Conservation (phyloP, 345 rosid species). For the Rhodamnia argentea region DNA sequence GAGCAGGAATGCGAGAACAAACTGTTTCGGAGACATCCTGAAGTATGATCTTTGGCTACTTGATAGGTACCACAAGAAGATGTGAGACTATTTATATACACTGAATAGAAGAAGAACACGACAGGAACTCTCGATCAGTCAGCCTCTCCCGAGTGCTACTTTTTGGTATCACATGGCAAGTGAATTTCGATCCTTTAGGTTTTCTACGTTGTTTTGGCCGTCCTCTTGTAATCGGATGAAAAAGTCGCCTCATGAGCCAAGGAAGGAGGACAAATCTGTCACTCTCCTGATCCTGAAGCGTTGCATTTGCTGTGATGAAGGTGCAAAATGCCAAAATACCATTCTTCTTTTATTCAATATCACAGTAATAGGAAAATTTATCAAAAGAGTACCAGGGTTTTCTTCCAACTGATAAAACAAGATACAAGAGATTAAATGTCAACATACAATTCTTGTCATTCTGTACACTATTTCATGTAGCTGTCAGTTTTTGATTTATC, state of each 20-base stretch:
- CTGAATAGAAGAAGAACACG: not conserved
- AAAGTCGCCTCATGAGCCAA: not conserved
- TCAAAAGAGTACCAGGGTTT: too few species aligned
- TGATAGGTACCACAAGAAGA: not conserved
- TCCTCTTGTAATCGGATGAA: not conserved
- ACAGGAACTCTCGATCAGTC: not conserved
- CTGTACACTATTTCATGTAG: not conserved
- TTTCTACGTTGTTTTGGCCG: not conserved
- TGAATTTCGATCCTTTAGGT: not conserved
- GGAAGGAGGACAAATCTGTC: not conserved
- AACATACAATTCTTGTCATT: not conserved
- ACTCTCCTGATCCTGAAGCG: not conserved
- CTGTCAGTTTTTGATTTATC: not conserved
- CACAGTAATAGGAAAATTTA: not conserved
- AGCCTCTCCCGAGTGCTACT: not conserved
- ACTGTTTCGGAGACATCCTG: not conserved
- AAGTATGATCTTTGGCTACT: not conserved
- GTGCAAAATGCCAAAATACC: not conserved
- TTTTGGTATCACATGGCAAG: not conserved
- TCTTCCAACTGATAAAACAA: too few species aligned
- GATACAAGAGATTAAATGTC: too few species aligned
- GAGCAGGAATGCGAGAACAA: not conserved
- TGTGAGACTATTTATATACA: not conserved
- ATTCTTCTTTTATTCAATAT: not conserved
- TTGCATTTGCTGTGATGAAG: not conserved